Percentiles rank a stretch among this genome's conserved stretches.
These are phyloP conservation scores for Fusarium cicatricum DNA, from an alignment of 2,329 filamentous ascomycete genomes.

Conservation along the genomic window DNA sequence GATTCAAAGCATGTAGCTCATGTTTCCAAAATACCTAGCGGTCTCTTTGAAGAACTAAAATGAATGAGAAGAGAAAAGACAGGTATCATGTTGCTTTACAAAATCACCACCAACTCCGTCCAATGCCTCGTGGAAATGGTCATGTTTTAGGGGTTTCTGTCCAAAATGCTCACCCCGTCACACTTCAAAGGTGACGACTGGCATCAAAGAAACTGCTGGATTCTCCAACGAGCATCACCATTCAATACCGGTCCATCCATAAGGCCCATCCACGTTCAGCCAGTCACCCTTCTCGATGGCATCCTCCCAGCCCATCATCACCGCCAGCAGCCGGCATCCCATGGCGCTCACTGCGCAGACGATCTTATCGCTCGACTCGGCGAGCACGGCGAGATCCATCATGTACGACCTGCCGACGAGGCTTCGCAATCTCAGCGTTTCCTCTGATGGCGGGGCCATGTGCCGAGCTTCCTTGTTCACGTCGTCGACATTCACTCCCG, in stretches of 20 bases:
- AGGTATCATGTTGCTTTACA: slow-evolving; percentile 24
- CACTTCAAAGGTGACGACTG: too few relatives aligned
- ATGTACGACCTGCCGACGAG: slow-evolving; percentile 83
- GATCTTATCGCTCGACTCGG: slow-evolving; percentile 71
- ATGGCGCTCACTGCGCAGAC: slow-evolving; percentile 80
- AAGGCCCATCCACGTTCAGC: slow-evolving; percentile 81
- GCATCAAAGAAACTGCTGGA: too few relatives aligned
- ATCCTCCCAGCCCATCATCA: slow-evolving; percentile 87
- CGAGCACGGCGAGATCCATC: slow-evolving; percentile 80
- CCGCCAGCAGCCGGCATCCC: slow-evolving; percentile 77
- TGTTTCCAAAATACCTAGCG: too few relatives aligned
- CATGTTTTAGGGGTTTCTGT: slow-evolving; percentile 10
- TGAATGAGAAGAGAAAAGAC: slow-evolving; percentile 10
- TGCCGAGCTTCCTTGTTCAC: slow-evolving; percentile 38
- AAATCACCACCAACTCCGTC: slow-evolving; percentile 34
- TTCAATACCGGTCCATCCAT: slow-evolving; percentile 64
- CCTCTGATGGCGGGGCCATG: slow-evolving; percentile 51
- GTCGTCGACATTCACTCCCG: slow-evolving; percentile 36
- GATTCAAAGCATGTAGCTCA: too few relatives aligned
- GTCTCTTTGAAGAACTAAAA: not conserved
- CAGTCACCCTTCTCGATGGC: slow-evolving; percentile 68
- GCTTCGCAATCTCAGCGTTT: slow-evolving; percentile 73
- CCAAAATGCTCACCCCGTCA: not conserved
- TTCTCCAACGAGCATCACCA: slow-evolving; percentile 36
- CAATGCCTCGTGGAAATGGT: slow-evolving; percentile 15